Conservation (phyloP, 192 early-diverging fungal genomes). For the Podila epigama region DNA sequence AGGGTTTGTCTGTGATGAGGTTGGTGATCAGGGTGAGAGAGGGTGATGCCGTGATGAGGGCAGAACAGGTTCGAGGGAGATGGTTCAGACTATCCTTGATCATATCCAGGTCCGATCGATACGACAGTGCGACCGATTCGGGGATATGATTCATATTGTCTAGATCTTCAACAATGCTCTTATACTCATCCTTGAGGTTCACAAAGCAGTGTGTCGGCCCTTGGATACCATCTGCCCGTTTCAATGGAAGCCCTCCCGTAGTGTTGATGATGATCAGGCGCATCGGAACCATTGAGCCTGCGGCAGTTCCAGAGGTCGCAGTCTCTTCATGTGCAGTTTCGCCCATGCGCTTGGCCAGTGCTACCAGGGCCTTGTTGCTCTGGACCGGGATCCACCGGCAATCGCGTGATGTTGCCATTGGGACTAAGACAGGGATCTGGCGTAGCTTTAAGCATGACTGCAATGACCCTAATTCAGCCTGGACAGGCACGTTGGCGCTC, state of each 20-base stretch:
- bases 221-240: constrained; percentile 50
- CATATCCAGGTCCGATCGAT: constrained; percentile 58
- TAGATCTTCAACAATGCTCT: constrained; percentile 54
- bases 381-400: constrained; percentile 50
- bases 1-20: constrained; percentile 80
- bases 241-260: constrained; percentile 69
- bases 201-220: constrained; percentile 71
- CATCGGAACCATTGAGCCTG: constrained; percentile 50
- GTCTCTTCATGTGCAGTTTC: constrained; percentile 8
- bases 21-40: constrained; percentile 69
- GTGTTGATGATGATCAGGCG: constrained; percentile 75
- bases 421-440: constrained; percentile 72
- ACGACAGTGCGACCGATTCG: constrained; percentile 7
- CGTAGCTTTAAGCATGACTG: constrained; percentile 64
- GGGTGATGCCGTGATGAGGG: constrained; percentile 70
- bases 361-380: constrained; percentile 61
- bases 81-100: constrained; percentile 69
- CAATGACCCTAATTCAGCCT: constrained; percentile 59
- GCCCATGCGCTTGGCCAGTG: constrained; percentile 53
- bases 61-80: constrained; percentile 79
- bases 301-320: neutral
- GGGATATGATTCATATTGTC: constrained; percentile 49
- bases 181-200: constrained; percentile 84
- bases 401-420: constrained; percentile 47
- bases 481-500: constrained; percentile 20